Conservation (phyloP, 106 monocot species). For the Amphibolis antarctica region DNA sequence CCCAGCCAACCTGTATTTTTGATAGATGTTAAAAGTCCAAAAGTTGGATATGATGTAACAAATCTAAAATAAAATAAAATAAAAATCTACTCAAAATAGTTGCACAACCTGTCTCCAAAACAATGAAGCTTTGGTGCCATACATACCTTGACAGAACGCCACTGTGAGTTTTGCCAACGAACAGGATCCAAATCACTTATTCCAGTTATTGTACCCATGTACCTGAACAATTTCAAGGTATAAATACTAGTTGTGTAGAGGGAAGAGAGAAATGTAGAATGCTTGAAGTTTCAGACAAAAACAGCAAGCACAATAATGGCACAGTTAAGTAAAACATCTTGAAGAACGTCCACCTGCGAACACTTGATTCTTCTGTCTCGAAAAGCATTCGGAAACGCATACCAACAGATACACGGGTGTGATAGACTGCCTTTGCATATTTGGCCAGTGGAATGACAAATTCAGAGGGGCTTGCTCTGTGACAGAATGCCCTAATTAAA, state of each 20-base stretch:
- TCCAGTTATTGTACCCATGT: conserved; percentile 23
- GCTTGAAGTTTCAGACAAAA: neutral
- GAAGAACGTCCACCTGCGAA: conserved; percentile 22
- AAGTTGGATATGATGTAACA: too few species aligned
- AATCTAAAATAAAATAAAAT: too few species aligned
- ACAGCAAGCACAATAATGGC: neutral
- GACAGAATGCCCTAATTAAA: neutral
- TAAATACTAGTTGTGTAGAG: neutral
- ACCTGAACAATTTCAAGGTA: neutral
- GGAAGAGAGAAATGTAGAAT: neutral
- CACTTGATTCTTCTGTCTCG: conserved; percentile 92
- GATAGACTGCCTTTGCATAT: conserved; percentile 71
- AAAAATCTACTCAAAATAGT: too few species aligned
- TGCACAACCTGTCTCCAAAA: too few species aligned
- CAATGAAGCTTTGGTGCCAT: too few species aligned
- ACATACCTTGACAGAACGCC: conserved; percentile 30
- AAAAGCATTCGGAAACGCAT: conserved; percentile 96
- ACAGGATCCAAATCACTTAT: conserved; percentile 35
- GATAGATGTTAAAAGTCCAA: neutral
- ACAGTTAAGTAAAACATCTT: neutral
- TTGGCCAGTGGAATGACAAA: conserved; percentile 87
- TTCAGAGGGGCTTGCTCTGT: conserved; percentile 81
- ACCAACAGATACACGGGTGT: conserved; percentile 72
- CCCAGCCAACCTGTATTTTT: conserved; percentile 81
- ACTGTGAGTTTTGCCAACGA: conserved; percentile 27